Evolutionary conservation across 1,139 yeast genomes (phyloP).

Genomic region (Geotrichum histeridarum): DNA sequence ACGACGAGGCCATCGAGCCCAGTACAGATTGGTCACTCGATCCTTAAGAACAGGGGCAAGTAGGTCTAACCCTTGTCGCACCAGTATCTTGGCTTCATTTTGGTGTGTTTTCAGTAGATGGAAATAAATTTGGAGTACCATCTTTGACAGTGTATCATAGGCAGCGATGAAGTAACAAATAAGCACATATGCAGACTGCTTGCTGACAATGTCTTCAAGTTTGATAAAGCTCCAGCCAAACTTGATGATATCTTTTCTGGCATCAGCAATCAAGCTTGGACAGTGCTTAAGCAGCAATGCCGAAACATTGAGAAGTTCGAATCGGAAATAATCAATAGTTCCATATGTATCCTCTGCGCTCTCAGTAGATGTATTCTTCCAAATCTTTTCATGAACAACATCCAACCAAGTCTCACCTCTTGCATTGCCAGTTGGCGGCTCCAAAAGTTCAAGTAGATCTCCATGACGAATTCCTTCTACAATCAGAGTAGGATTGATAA

Average conservation of each 20-base stretch:
- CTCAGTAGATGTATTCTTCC: constrained; percentile 59
- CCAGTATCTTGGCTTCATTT: constrained; percentile 76
- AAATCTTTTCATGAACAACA: constrained; percentile 55
- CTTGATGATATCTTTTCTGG: constrained; percentile 80
- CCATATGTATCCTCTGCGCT: constrained; percentile 52
- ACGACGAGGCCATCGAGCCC: constrained; percentile 96
- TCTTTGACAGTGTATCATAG: constrained; percentile 82
- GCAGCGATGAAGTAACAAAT: constrained; percentile 82
- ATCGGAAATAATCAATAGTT: constrained; percentile 65
- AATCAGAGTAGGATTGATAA: constrained; percentile 62
- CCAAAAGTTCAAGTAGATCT: constrained; percentile 48
- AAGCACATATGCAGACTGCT: constrained; percentile 88
- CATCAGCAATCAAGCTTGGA: constrained; percentile 54
- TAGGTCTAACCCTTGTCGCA: constrained; percentile 80
- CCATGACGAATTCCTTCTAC: constrained; percentile 55
- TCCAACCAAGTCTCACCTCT: constrained; percentile 53
- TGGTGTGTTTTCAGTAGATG: constrained; percentile 83
- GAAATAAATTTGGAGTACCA: constrained; percentile 88
- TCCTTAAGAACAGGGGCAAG: constrained; percentile 84
- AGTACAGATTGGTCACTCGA: constrained; percentile 62
- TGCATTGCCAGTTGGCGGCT: constrained; percentile 31
- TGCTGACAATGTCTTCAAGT: constrained; percentile 81
- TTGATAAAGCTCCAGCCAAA: constrained; percentile 93
- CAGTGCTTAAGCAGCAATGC: constrained; percentile 70
- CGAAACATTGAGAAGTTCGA: constrained; percentile 76